Base-by-base conservation (phyloP, 2,329 filamentous ascomycete genomes). In the Penicillium sclerotiorum region DNA sequence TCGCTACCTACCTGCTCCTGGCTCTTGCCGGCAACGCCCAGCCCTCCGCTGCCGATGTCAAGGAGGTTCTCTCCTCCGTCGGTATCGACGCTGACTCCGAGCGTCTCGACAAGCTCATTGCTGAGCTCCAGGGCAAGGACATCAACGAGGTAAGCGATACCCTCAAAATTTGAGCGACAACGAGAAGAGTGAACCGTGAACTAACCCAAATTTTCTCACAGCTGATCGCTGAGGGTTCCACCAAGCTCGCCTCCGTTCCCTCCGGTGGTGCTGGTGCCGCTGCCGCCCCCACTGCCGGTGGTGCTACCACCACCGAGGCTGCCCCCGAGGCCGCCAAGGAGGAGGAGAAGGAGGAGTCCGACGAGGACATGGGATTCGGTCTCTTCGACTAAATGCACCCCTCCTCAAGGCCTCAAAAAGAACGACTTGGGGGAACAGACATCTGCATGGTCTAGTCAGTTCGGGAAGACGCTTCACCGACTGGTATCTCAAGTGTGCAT, bases 1-100 rank as follows among this genome's bases (percentile, higher is more conserved):
- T 99, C 82, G 94, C 94, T 76, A 93, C 94, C 76, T 97, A 95
- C 86, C 91, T 99, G 74, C 93, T 99, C 75, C 90, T 97, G 78
- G 80, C 81, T 81, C 88, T 97, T 68, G 93, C 84, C 76, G 94
- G 94, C 80, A 97, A 96, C 85, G 56, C 83, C 81, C 85, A 86
- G 61, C 94, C 94, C 68, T 91, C 89, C 61, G 90, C 89, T 69
- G 77, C 77, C 64, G 92, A 97, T 75, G 80, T 99, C 84, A 94
- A 89, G 83, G 74, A 72, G 59, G 91, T 99, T 70, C 90, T 99
- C 75, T 85, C 86, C 71, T 89, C 93, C 66, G 94, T 97, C 73
- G 94, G 94, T 70, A 91, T 96, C 65, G 94, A 99, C 81, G 88
- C 89, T 65, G 94, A 97, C 69, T 77, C 82, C 58, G 90, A 94